These are phyloP conservation scores for Yamadazyma siamensis DNA, from an alignment of 1,139 yeast species.

Conservation along the genomic window DNA sequence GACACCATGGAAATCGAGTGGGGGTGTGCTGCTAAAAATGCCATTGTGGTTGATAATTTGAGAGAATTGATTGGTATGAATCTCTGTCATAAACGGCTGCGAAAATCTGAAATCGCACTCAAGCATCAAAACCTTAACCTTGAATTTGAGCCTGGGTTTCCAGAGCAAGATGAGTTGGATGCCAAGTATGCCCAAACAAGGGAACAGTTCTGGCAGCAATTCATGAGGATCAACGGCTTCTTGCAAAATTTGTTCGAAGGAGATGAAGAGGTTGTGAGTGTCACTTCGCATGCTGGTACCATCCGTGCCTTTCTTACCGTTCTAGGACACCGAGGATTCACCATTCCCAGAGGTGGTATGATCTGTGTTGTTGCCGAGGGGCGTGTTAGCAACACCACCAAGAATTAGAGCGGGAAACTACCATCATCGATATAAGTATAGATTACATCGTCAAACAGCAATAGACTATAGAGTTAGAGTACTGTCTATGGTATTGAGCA, in stretches of 20 bases:
- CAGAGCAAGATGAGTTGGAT: constrained; percentile 48
- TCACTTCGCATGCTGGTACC: constrained; percentile 65
- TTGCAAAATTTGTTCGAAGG: constrained; percentile 44
- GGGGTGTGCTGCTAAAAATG: constrained; percentile 40
- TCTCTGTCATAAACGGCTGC: constrained; percentile 60
- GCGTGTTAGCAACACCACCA: too few relatives aligned
- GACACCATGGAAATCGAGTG: constrained; percentile 60
- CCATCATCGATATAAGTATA: background rate
- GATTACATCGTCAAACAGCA: too few relatives aligned
- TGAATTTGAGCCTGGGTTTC: constrained; percentile 42
- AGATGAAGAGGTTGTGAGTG: constrained; percentile 35
- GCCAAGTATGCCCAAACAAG: constrained; percentile 38
- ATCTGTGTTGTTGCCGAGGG: constrained; percentile 50
- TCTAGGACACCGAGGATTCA: constrained; percentile 52
- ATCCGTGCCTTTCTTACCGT: constrained; percentile 58
- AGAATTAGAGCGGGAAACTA: background rate
- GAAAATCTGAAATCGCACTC: constrained; percentile 22
- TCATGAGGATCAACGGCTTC: constrained; percentile 45
- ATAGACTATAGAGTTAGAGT: too few relatives aligned
- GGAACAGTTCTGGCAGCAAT: constrained; percentile 42
- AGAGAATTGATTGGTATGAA: constrained; percentile 70
- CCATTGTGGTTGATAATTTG: constrained; percentile 49
- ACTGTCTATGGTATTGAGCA: too few relatives aligned
- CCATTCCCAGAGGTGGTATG: constrained; percentile 65
- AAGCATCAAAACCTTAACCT: constrained; percentile 24